Evolutionary conservation across 768 basidiomycete genomes (phyloP).

Genomic region (Tylopilus sp.): DNA sequence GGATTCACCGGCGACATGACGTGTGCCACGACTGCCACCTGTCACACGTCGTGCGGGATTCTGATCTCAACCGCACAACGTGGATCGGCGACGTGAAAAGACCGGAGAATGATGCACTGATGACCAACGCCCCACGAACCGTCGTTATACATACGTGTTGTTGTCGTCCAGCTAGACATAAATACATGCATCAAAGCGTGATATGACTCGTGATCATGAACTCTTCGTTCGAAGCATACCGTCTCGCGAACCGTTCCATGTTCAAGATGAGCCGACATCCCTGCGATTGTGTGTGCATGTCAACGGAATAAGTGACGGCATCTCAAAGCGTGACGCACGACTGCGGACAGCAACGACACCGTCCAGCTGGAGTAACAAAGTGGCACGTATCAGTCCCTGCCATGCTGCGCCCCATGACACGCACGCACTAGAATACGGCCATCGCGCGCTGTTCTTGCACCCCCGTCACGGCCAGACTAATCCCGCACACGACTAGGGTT

Average conservation of each 20-base stretch:
- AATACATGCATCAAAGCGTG: not conserved
- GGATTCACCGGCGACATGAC: no score
- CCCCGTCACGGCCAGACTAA: not conserved
- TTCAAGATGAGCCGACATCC: slow-evolving; percentile 24
- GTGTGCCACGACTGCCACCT: no score
- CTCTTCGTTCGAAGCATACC: not conserved
- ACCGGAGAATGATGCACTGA: not conserved
- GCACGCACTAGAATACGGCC: slow-evolving; percentile 2
- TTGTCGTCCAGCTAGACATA: not conserved
- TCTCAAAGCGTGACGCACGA: slow-evolving; percentile 10
- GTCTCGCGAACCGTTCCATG: slow-evolving; percentile 17
- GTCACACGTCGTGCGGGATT: no score
- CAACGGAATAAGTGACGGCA: not conserved
- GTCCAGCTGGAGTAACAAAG: slow-evolving; percentile 13
- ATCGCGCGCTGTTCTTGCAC: not conserved
- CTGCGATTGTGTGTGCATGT: slow-evolving; percentile 3
- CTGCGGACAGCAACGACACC: slow-evolving; percentile 9
- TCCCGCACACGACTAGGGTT: slow-evolving; percentile 7
- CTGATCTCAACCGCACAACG: no score
- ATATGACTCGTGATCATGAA: slow-evolving; percentile 11
- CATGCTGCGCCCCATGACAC: no score
- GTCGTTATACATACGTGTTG: no score
- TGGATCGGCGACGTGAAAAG: no score
- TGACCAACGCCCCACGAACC: not conserved
- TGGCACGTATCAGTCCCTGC: not conserved